Conservation (phyloP, 2,329 filamentous ascomycete genomes). For the Orbilia quercus region DNA sequence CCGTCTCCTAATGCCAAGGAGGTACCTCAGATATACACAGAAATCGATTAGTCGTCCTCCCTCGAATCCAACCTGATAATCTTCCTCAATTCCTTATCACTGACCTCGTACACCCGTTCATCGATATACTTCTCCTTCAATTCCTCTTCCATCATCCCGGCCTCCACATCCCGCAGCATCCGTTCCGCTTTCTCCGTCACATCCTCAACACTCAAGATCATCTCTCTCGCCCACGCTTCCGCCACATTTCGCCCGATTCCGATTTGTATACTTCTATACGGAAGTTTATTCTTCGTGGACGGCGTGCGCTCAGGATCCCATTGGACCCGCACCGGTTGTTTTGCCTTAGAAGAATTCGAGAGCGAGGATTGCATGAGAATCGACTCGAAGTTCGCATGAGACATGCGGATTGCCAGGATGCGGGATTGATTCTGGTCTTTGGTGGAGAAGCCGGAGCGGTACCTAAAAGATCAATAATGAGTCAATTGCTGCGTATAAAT, state of each 20-base stretch:
- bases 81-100: conserved; percentile 31
- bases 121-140: conserved; percentile 39
- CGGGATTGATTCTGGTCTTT: conserved; percentile 69
- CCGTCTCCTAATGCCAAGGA: too few species aligned
- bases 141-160: conserved; percentile 35
- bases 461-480: conserved; percentile 60
- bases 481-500: background rate
- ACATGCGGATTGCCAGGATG: conserved; percentile 71
- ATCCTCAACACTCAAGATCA: conserved; percentile 70
- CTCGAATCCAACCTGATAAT: conserved; percentile 24
- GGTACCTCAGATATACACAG: background rate
- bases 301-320: conserved; percentile 73
- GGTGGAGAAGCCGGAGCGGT: conserved; percentile 71
- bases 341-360: conserved; percentile 63
- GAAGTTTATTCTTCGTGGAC: conserved; percentile 64
- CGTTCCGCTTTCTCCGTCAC: conserved; percentile 69
- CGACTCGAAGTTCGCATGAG: conserved; percentile 66
- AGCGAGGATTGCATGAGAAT: conserved; percentile 61
- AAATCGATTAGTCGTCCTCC: background rate
- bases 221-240: conserved; percentile 66
- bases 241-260: conserved; percentile 68
- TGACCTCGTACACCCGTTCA: conserved; percentile 32
- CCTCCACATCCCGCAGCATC: conserved; percentile 61
- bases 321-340: conserved; percentile 68
- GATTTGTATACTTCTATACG: conserved; percentile 71